A percentile compares a stretch with the other conserved stretches of the same genome.
These are phyloP conservation scores for Chondrus crispus DNA, from an alignment of 23 red algal species.

Conservation along the genomic window DNA sequence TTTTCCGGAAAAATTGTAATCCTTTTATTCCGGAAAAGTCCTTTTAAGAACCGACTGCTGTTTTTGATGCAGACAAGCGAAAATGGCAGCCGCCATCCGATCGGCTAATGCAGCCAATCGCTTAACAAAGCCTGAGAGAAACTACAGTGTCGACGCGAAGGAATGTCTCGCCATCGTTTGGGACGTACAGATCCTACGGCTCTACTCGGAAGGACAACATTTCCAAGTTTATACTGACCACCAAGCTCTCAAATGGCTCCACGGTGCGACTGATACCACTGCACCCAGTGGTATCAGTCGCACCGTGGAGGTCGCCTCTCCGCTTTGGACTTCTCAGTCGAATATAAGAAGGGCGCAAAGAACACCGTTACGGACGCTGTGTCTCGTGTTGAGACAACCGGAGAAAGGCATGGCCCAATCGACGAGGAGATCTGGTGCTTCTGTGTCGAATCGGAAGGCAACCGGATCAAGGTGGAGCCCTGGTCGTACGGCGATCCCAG, in stretches of 20 bases:
- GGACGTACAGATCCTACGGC: background rate
- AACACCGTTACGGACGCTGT: background rate
- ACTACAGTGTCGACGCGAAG: background rate
- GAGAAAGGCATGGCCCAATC: background rate
- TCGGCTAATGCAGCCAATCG: background rate
- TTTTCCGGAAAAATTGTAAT: no score
- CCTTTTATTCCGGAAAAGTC: no score
- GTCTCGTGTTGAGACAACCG: background rate
- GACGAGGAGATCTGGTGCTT: slow-evolving; percentile 24
- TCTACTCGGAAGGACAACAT: background rate
- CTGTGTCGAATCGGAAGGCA: no score
- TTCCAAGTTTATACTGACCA: background rate
- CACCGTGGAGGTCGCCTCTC: background rate
- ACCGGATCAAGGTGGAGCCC: no score
- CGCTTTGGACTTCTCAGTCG: background rate
- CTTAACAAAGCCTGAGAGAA: background rate
- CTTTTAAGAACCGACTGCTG: no score
- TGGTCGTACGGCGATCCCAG: no score
- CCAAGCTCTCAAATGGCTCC: background rate
- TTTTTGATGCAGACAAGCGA: no score
- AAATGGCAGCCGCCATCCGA: no score
- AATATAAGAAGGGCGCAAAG: background rate
- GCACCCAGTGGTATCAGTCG: background rate
- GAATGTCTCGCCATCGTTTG: background rate
- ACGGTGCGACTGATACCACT: background rate